Conservation (phyloP, 768 basidiomycete species). For the Holtermannia corniformis region DNA sequence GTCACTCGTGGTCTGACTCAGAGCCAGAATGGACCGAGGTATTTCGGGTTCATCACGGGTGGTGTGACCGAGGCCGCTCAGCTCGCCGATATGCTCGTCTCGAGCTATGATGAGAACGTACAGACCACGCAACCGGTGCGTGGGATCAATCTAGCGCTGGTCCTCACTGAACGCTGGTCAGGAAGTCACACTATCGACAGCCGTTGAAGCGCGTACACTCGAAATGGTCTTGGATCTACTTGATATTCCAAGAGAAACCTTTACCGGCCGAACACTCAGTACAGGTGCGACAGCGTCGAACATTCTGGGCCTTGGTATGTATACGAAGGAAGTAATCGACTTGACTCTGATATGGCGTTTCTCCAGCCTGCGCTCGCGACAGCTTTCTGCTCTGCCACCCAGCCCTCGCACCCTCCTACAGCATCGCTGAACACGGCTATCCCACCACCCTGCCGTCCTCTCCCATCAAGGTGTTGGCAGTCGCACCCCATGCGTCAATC, state of each 20-base stretch:
- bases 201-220: slow-evolving; percentile 33
- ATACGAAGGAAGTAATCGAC: neutral
- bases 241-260: slow-evolving; percentile 22
- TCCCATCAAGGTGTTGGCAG: slow-evolving; percentile 35
- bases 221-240: slow-evolving; percentile 38
- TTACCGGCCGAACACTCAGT: slow-evolving; percentile 42
- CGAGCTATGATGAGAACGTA: slow-evolving; percentile 42
- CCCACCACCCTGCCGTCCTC: slow-evolving; percentile 27
- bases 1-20: slow-evolving; percentile 38
- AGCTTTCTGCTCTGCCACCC: slow-evolving; percentile 27
- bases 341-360: neutral
- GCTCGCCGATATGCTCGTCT: slow-evolving; percentile 43
- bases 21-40: slow-evolving; percentile 43
- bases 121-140: slow-evolving; percentile 37
- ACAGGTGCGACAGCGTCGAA: slow-evolving; percentile 46
- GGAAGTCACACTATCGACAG: slow-evolving; percentile 27
- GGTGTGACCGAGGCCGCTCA: slow-evolving; percentile 41
- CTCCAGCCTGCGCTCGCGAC: slow-evolving; percentile 43
- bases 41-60: slow-evolving; percentile 39
- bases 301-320: slow-evolving; percentile 43
- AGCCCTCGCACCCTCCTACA: slow-evolving; percentile 34
- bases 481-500: slow-evolving; percentile 44
- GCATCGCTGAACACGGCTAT: slow-evolving; percentile 43
- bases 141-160: neutral
- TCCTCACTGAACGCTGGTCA: slow-evolving; percentile 7